Evolutionary conservation across 768 basidiomycete species (phyloP).

Genomic region (Infundibulicybe gibba): DNA sequence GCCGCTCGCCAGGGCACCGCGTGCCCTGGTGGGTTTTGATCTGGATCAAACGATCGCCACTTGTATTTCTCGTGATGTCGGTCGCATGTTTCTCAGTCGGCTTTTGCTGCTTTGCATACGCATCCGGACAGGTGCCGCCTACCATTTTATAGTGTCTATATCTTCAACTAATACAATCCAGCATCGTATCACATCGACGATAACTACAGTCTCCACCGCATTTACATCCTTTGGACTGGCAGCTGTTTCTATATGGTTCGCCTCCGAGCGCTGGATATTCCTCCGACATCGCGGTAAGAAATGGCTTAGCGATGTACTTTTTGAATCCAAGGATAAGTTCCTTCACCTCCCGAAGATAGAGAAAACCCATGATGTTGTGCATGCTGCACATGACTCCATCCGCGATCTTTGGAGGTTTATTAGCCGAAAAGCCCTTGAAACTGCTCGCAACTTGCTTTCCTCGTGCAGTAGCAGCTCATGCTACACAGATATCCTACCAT

Average conservation of each 20-base stretch:
- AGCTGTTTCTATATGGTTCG: constrained; percentile 74
- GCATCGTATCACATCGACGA: constrained; percentile 57
- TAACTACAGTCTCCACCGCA: constrained; percentile 75
- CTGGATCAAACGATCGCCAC: constrained; percentile 83
- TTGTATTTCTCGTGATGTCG: constrained; percentile 81
- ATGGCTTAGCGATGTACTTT: constrained; percentile 63
- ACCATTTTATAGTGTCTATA: neutral
- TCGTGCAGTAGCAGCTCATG: constrained; percentile 18
- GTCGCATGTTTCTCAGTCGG: constrained; percentile 82
- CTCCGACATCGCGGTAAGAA: constrained; percentile 59
- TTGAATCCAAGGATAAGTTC: constrained; percentile 39
- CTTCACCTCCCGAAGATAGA: constrained; percentile 23
- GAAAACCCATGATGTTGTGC: constrained; percentile 7
- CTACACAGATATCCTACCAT: constrained; percentile 19
- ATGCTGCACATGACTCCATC: constrained; percentile 11
- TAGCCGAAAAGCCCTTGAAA: constrained; percentile 17
- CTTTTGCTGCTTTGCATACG: constrained; percentile 73
- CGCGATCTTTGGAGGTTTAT: constrained; percentile 14
- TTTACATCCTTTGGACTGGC: constrained; percentile 69
- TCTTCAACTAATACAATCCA: constrained; percentile 19
- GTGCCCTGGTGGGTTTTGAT: constrained; percentile 84
- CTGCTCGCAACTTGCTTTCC: constrained; percentile 9
- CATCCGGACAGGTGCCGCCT: constrained; percentile 57
- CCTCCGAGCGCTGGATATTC: constrained; percentile 66
- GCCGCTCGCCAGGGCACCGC: constrained; percentile 71